Percentiles rank a stretch among this genome's conserved stretches.
Evolutionary conservation across 371 early-diverging fungal species (phyloP).

Genomic region (Lichtheimia corymbifera): DNA sequence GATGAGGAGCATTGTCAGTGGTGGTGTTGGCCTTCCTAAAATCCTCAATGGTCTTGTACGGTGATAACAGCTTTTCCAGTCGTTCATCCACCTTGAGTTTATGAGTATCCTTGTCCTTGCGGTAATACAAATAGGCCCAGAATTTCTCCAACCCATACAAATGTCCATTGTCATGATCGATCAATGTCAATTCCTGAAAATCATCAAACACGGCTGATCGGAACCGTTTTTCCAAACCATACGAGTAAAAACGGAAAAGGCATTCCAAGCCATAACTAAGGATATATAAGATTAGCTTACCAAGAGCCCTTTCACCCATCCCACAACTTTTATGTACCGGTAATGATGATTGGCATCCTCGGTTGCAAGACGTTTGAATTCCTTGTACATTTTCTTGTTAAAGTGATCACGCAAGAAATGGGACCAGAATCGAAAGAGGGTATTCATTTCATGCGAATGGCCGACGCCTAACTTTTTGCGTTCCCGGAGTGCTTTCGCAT

Average conservation of each 20-base stretch:
- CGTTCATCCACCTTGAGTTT: conserved; percentile 65
- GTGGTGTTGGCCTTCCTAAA: conserved; percentile 53
- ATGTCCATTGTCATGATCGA: conserved; percentile 72
- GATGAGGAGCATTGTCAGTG: conserved; percentile 9
- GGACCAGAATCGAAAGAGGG: conserved; percentile 96
- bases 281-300: background rate
- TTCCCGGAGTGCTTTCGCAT: conserved; percentile 90
- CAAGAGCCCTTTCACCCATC: background rate
- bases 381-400: conserved; percentile 89
- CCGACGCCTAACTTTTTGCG: conserved; percentile 89
- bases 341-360: conserved; percentile 83
- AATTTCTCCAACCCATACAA: conserved; percentile 94
- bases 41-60: conserved; percentile 71
- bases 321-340: conserved; percentile 4
- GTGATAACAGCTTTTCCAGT: conserved; percentile 58
- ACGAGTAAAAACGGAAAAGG: conserved; percentile 94
- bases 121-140: conserved; percentile 92
- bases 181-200: conserved; percentile 80
- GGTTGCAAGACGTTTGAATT: conserved; percentile 87
- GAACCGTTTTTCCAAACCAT: conserved; percentile 92
- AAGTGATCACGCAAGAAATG: conserved; percentile 95
- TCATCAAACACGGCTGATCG: conserved; percentile 83
- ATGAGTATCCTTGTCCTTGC: conserved; percentile 79
- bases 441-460: conserved; percentile 96
- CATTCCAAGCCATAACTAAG: conserved; percentile 96